These are phyloP conservation scores for Yarrowia alimentaria DNA, from an alignment of 805 yeast species.

Conservation along the genomic window DNA sequence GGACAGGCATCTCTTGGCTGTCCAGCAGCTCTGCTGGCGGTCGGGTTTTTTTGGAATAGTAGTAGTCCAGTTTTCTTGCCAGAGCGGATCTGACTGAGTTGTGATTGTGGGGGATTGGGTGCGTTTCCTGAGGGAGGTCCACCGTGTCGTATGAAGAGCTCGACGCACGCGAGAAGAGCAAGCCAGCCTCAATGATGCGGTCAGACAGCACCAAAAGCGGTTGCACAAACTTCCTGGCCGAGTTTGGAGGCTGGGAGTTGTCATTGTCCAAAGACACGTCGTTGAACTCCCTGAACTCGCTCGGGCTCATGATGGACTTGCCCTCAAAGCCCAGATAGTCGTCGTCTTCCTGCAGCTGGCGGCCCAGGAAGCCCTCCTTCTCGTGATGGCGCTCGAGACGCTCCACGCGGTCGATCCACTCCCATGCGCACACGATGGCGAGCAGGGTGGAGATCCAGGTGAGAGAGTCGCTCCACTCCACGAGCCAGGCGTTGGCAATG, in stretches of 20 bases:
- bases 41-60: slow-evolving; percentile 18
- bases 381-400: slow-evolving; percentile 58
- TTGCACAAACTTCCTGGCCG: slow-evolving; percentile 9
- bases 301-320: slow-evolving; percentile 17
- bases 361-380: slow-evolving; percentile 69
- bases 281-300: slow-evolving; percentile 16
- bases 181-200: slow-evolving; percentile 18
- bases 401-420: slow-evolving; percentile 71
- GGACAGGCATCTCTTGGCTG: slow-evolving; percentile 19
- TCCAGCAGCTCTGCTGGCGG: slow-evolving; percentile 20
- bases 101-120: background rate
- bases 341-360: slow-evolving; percentile 72
- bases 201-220: slow-evolving; percentile 1
- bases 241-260: background rate
- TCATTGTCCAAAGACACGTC: slow-evolving; percentile 6
- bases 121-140: slow-evolving; percentile 3
- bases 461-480: slow-evolving; percentile 68
- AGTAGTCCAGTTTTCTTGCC: slow-evolving; percentile 16
- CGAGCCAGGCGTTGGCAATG: slow-evolving; percentile 71
- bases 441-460: slow-evolving; percentile 69
- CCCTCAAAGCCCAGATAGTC: slow-evolving; percentile 16
- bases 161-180: slow-evolving; percentile 12
- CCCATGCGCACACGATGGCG: slow-evolving; percentile 77
- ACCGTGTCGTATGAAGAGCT: slow-evolving; percentile 7
- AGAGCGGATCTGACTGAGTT: slow-evolving; percentile 1